phyloP scores from a whole-genome alignment of 345 rosid species.

The Sonneratia alba region DNA sequence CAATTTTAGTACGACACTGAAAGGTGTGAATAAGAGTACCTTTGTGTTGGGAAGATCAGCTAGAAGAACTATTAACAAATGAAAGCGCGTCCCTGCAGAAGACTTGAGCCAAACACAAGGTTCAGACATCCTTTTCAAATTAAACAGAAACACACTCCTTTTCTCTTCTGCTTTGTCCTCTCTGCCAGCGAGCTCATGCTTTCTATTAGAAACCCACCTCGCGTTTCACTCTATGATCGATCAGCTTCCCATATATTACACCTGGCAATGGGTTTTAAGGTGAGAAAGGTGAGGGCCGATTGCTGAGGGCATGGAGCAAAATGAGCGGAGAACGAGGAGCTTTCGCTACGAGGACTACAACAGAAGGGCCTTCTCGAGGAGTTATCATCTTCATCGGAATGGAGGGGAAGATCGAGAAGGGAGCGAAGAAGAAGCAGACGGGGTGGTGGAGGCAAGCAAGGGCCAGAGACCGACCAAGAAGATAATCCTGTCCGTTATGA shows the following conservation, averaged over 20 bases:
- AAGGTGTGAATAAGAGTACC: no score
- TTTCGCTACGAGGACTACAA: constrained; percentile 35
- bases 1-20: no score
- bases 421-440: constrained; percentile 8
- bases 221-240: not conserved
- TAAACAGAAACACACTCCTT: not conserved
- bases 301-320: constrained; percentile 13
- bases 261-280: not conserved
- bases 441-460: constrained; percentile 2
- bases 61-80: not conserved
- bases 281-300: not conserved
- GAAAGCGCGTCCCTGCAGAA: constrained; percentile 4
- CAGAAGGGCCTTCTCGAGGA: constrained; percentile 40
- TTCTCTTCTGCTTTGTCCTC: not conserved
- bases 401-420: constrained; percentile 17
- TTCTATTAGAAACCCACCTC: no score
- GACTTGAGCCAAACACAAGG: constrained; percentile 15
- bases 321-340: constrained; percentile 24
- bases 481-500: constrained; percentile 22
- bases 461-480: constrained; percentile 27
- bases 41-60: constrained; percentile 1
- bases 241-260: not conserved
- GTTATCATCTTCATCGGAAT: constrained; percentile 45
- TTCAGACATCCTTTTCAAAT: constrained; percentile 11
- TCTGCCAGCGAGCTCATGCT: no score